phyloP scores from a whole-genome alignment of 2,329 filamentous ascomycete species.

The Penicillium sp. region DNA sequence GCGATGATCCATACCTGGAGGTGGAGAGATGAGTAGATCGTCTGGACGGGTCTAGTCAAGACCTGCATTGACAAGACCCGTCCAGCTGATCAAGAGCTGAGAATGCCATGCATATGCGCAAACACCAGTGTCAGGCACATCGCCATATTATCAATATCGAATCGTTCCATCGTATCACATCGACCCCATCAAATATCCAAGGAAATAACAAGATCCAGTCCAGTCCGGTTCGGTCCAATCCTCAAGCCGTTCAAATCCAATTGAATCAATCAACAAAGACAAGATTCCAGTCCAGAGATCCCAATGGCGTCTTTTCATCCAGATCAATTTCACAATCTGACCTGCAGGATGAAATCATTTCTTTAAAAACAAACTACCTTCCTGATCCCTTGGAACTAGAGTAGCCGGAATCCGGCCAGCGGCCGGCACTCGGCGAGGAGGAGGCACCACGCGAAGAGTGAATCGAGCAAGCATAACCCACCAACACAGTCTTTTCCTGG shows the following conservation, averaged over 20 bases:
- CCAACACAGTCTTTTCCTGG: constrained; percentile 73
- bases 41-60: background rate
- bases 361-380: background rate
- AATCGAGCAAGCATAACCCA: constrained; percentile 73
- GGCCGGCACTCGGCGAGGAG: constrained; percentile 8
- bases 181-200: background rate
- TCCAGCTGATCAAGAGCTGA: background rate
- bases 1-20: background rate
- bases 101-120: background rate
- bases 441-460: constrained; percentile 43
- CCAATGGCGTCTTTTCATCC: background rate
- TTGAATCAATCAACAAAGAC: background rate
- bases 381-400: constrained; percentile 24
- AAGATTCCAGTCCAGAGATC: background rate
- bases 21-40: background rate
- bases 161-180: background rate
- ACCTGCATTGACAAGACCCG: background rate
- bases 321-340: background rate
- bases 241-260: background rate
- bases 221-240: background rate
- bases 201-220: background rate
- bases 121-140: background rate
- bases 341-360: background rate
- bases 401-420: constrained; percentile 28
- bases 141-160: background rate